These are phyloP conservation scores for Candida orba DNA, from an alignment of 805 yeast species.

Conservation along the genomic window DNA sequence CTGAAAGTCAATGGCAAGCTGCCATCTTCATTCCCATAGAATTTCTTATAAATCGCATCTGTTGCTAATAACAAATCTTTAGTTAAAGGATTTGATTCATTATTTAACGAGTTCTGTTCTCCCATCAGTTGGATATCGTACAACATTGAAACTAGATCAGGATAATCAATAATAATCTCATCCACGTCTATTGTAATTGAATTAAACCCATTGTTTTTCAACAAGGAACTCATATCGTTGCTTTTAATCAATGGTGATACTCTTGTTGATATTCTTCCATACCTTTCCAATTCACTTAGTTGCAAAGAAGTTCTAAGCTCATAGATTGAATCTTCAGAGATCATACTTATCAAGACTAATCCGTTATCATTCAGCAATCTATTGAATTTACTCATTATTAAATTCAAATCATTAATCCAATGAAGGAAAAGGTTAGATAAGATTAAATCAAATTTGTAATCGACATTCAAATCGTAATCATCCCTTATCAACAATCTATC, in stretches of 20 bases:
- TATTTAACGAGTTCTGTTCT: slow-evolving; percentile 62
- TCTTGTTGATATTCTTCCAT: slow-evolving; percentile 74
- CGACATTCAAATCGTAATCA: slow-evolving; percentile 43
- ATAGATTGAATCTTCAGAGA: slow-evolving; percentile 81
- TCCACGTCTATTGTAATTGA: slow-evolving; percentile 81
- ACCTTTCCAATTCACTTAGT: slow-evolving; percentile 73
- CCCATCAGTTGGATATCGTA: slow-evolving; percentile 78
- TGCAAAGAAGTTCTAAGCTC: slow-evolving; percentile 77
- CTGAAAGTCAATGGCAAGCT: slow-evolving; percentile 73
- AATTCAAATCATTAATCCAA: slow-evolving; percentile 69
- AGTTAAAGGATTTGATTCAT: slow-evolving; percentile 31
- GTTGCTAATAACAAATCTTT: slow-evolving; percentile 69
- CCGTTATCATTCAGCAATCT: slow-evolving; percentile 69
- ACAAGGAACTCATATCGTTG: slow-evolving; percentile 63
- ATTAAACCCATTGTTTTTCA: slow-evolving; percentile 72
- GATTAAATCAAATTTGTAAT: slow-evolving; percentile 53
- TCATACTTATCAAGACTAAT: slow-evolving; percentile 69
- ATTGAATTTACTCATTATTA: slow-evolving; percentile 45
- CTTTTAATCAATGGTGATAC: slow-evolving; percentile 76
- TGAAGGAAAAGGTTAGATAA: slow-evolving; percentile 68
- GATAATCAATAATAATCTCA: slow-evolving; percentile 73
- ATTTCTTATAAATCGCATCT: slow-evolving; percentile 59
- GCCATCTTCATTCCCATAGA: slow-evolving; percentile 60
- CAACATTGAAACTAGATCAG: slow-evolving; percentile 59
- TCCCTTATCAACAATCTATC: slow-evolving; percentile 59